Percentiles rank a stretch among this genome's conserved stretches.
Evolutionary conservation across 2,329 filamentous ascomycete species (phyloP).

Genomic region (Thielaviopsis euricoi): DNA sequence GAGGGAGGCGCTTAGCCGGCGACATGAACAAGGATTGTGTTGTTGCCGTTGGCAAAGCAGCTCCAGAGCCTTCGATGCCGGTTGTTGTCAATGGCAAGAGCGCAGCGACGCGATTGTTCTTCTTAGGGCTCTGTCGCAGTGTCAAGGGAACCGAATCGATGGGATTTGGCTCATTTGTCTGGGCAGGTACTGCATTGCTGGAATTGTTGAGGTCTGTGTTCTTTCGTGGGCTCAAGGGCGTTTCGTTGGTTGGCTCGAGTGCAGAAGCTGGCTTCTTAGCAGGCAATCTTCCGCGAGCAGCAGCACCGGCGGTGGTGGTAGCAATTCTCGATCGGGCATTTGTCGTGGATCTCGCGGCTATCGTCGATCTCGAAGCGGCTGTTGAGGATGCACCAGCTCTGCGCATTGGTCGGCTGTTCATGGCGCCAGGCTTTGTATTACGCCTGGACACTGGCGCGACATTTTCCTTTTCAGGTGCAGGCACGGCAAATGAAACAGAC

Average conservation of each 20-base stretch:
- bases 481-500: conserved; percentile 37
- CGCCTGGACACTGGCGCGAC: conserved; percentile 24
- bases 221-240: conserved; percentile 49
- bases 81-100: background rate
- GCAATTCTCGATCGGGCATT: conserved; percentile 10
- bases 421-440: conserved; percentile 22
- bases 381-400: conserved; percentile 19
- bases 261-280: conserved; percentile 14
- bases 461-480: conserved; percentile 49
- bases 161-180: conserved; percentile 43
- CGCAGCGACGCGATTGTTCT: conserved; percentile 15
- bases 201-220: conserved; percentile 34
- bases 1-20: conserved; percentile 32
- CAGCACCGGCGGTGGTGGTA: conserved; percentile 15
- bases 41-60: background rate
- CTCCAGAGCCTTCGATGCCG: background rate
- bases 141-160: conserved; percentile 33
- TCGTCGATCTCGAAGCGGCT: conserved; percentile 15
- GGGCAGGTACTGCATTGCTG: background rate
- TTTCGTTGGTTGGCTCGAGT: conserved; percentile 19
- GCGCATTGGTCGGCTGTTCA: conserved; percentile 29
- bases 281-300: conserved; percentile 17
- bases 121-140: conserved; percentile 39
- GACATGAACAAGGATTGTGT: conserved; percentile 26
- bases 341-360: conserved; percentile 7